Evolutionary conservation across 225 moss, liverwort and hornwort genomes (phyloP).

Genomic region (Lunularia cruciata): DNA sequence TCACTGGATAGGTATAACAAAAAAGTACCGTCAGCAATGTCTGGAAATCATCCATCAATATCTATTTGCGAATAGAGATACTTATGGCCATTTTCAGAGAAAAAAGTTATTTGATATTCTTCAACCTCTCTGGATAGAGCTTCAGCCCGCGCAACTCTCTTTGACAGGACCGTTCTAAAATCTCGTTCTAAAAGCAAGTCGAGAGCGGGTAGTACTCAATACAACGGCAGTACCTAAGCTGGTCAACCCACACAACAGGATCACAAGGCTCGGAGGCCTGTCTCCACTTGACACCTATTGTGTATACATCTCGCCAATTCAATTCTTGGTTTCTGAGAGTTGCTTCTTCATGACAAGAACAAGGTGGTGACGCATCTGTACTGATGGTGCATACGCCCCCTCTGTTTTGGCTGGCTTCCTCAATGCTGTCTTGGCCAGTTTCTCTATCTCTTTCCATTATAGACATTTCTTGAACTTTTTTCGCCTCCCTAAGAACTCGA

Average conservation of each 20-base stretch:
- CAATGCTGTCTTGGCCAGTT: neutral
- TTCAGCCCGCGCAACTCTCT: no score
- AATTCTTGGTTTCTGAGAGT: conserved; percentile 44
- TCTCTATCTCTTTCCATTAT: conserved; percentile 1
- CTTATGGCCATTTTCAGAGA: no score
- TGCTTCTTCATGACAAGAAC: conserved; percentile 45
- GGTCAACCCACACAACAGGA: conserved; percentile 92
- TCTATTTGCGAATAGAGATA: no score
- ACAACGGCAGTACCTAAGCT: conserved; percentile 48
- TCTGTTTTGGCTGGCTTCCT: conserved; percentile 17
- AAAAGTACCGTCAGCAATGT: no score
- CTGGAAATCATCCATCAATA: no score
- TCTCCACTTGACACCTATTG: conserved; percentile 81
- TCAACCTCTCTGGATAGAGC: no score
- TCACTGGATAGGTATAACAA: conserved; percentile 54
- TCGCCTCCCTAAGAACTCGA: conserved; percentile 48
- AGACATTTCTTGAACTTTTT: conserved; percentile 19
- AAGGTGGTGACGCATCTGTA: neutral
- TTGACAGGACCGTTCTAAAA: no score
- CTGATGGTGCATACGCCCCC: conserved; percentile 16
- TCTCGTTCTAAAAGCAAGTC: no score
- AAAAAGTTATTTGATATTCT: no score
- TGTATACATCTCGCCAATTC: conserved; percentile 77
- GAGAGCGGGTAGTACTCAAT: no score
- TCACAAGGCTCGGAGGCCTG: conserved; percentile 90